Base-by-base conservation (phyloP, 2,329 filamentous ascomycete genomes). In the Ascocoryne sarcoides region DNA sequence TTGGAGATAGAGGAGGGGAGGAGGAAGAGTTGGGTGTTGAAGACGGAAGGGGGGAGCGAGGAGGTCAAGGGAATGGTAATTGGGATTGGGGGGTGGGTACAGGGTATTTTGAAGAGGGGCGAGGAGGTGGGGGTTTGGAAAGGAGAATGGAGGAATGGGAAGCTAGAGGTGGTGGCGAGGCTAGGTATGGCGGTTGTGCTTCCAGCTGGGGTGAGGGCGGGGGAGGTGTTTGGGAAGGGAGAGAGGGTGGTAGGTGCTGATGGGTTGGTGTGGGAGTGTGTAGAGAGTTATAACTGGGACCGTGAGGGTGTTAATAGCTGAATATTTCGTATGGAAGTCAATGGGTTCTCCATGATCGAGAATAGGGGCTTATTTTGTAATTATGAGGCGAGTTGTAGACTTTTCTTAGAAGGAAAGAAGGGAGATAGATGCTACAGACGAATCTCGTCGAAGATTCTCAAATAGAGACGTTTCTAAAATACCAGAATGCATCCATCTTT, bases 1-100 rank as follows among this genome's bases (percentile, higher is more conserved):
- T 21, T 56, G 5, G 46, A 50, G 14, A 15, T 40, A 26, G 30
- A 17, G 10, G 39, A 47, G 10, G 42, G 28, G 12, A n/a, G 41
- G 30, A 36, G 21, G 9, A 38, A 23, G 37, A 48, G 47, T 26
- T 54, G 50, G 51, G 50, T 51, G n/a, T 16, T 50, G 31, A 51
- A 35, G 12, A 36, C 31, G 10, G 41, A 42, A 10, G 40, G 38
- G 21, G 33, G 28, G 14, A 38, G 30, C 10, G 17, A 7, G 9
- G 35, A 37, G 5, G 34, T 40, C 12, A 45, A 37, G 18, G 52
- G 52, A 2, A 43, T 54, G 40, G 18, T 50, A 14, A 48, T 50
- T 29, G 45, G 51, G 17, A 39, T 55, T 31, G 52, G 47, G 9
- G 37, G 37, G 12, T 45, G 33, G 32, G 36, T 54, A 12, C 45